phyloP scores from a whole-genome alignment of 805 yeast genomes.

The Ogataea trehaloabstinens region DNA sequence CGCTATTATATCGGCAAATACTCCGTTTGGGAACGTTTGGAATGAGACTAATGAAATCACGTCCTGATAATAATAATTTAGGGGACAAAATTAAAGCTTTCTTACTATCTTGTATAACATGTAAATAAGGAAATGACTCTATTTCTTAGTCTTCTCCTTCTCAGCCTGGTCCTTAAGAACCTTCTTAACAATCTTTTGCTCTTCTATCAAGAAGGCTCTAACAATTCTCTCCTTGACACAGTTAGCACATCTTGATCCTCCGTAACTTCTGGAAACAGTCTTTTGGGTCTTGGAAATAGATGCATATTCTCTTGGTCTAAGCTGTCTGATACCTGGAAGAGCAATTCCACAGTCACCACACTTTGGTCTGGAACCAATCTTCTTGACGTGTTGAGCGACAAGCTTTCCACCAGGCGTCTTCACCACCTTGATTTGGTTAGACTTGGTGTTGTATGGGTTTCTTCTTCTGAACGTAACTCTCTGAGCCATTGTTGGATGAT shows the following conservation, averaged over 20 bases:
- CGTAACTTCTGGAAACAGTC: conserved; percentile 99
- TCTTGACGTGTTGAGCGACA: conserved; percentile 96
- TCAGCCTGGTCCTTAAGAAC: conserved; percentile 95
- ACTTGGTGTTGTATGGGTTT: conserved; percentile 99
- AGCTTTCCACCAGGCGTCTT: conserved; percentile 99
- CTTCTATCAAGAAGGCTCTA: conserved; percentile 99
- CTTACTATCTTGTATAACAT: background rate
- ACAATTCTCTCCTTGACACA: conserved; percentile 99
- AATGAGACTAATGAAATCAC: no score
- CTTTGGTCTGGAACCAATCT: conserved; percentile 81
- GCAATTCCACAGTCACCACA: conserved; percentile 84
- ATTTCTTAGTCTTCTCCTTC: conserved; percentile 61
- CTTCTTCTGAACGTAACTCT: conserved; percentile 99
- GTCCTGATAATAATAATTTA: no score
- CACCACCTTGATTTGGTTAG: conserved; percentile 99
- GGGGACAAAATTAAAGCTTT: background rate
- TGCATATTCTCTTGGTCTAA: conserved; percentile 99
- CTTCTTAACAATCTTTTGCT: conserved; percentile 99
- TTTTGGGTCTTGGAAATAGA: conserved; percentile 92
- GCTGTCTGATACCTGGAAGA: conserved; percentile 72
- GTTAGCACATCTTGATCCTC: conserved; percentile 98
- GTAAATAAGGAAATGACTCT: conserved; percentile 9
- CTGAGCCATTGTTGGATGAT: conserved; percentile 90
- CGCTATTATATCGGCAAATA: conserved; percentile 34
- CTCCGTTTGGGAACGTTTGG: conserved; percentile 16